Evolutionary conservation across 2,329 filamentous ascomycete species (phyloP).

Genomic region (Sordariomycetes sp.): DNA sequence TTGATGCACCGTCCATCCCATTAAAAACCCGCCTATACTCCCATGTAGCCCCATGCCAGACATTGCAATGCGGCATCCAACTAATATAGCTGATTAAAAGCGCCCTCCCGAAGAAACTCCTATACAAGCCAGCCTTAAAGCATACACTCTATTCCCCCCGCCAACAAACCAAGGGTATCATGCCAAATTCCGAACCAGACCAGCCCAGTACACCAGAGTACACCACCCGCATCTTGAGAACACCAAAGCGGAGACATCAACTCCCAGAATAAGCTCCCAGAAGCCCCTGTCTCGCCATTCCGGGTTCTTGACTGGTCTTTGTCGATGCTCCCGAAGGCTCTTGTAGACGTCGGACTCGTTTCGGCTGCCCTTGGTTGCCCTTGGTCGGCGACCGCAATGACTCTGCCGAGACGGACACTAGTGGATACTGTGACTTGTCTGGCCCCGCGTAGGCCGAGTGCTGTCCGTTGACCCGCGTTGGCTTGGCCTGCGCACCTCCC

Average conservation of each 20-base stretch:
- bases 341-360: constrained; percentile 17
- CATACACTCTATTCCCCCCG: neutral
- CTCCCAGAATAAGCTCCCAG: neutral
- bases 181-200: neutral
- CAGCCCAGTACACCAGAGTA: neutral
- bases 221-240: neutral
- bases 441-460: constrained; percentile 6
- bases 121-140: neutral
- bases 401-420: constrained; percentile 27
- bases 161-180: neutral
- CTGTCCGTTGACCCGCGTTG: constrained; percentile 15
- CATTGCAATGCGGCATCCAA: neutral
- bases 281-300: neutral
- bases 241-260: neutral
- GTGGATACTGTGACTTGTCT: constrained; percentile 9
- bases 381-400: constrained; percentile 22
- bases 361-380: constrained; percentile 17
- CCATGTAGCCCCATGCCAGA: neutral
- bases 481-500: constrained; percentile 36
- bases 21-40: neutral
- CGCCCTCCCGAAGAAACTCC: neutral
- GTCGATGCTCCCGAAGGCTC: constrained; percentile 5
- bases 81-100: neutral
- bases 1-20: neutral
- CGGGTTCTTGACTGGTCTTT: neutral